Conservation (phyloP, 2,329 filamentous ascomycete genomes). For the Leptographium procerum region DNA sequence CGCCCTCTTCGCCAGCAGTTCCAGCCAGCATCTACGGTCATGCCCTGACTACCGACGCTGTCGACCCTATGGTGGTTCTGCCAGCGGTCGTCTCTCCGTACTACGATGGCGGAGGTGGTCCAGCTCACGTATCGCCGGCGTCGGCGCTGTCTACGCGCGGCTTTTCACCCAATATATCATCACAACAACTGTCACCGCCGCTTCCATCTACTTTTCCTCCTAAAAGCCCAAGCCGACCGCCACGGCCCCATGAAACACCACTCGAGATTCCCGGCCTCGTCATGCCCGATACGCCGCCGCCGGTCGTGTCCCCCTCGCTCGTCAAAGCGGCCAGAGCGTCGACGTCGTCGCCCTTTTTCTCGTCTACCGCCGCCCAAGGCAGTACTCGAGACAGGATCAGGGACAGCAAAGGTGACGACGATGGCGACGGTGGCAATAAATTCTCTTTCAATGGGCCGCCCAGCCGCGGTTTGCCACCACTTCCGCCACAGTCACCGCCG, state of each 20-base stretch:
- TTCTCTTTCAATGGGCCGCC: not conserved
- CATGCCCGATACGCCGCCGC: slow-evolving; percentile 14
- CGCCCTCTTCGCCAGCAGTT: not conserved
- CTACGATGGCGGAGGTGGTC: not conserved
- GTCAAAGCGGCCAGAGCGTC: not conserved
- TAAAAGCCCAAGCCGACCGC: slow-evolving; percentile 22
- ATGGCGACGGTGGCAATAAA: not conserved
- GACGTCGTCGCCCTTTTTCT: not conserved
- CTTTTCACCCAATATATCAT: not conserved
- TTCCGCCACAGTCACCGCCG: not conserved
- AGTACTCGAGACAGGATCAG: not conserved
- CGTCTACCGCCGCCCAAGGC: not conserved
- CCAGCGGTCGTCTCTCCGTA: slow-evolving; percentile 1
- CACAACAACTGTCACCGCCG: not conserved
- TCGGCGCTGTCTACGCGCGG: not conserved
- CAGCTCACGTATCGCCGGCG: not conserved
- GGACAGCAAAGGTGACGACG: not conserved
- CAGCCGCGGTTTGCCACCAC: not conserved
- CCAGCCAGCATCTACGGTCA: slow-evolving; percentile 3
- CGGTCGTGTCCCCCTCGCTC: not conserved
- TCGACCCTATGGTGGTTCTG: slow-evolving; percentile 2
- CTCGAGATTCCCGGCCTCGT: slow-evolving; percentile 25
- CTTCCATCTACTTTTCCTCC: slow-evolving; percentile 9
- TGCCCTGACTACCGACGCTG: slow-evolving; percentile 7
- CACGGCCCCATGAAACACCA: slow-evolving; percentile 23